Evolutionary conservation across 2,329 filamentous ascomycete species (phyloP), one percentile per base, ranked within the genome.

Genomic region (Furcasterigmium sp.): DNA sequence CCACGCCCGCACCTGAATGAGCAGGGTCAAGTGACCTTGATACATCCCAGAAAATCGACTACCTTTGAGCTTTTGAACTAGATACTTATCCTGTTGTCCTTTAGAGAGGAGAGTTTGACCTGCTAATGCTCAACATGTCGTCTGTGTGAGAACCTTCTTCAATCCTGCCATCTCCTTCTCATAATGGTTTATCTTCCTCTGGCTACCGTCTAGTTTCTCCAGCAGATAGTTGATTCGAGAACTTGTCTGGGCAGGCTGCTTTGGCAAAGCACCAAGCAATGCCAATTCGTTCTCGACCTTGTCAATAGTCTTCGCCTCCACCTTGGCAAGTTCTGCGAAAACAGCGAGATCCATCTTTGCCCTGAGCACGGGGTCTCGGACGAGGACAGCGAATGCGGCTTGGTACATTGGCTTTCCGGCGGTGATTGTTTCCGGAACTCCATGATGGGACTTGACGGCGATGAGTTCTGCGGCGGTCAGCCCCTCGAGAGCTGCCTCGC

Each of bases 401-500:
- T 83, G 80, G 63, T 91, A 94, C 20, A 97, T 85, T 0, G 91
- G 91, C 57, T 87, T 89, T 18, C 90, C 90, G 0, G 89, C 85
- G 42, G 76, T 82, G 60, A 97, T 86, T 25, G 72, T 73, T 45
- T 83, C 80, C 0, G 93, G 91, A 0, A 90, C 82, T 1, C 93
- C 91, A 37, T 86, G 84, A 39, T 75, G 69, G 4, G 80, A 80
- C 20, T 77, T 76, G 41, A 97, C 81, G 1, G 81, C 79, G 57
- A 98, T 90, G 25, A 97, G 79, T 60, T 97, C 93, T 0, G 87
- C 82, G 56, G 89, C 85, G 41, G 91, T 85, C 2, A 98, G 80
- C 0, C 82, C 82, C 46, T 89, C 86, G 11, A 98, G 73, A 0
- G 86, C 86, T 1, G 74, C 69, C 54, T 95, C 90, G 46, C 85